Percentiles rank a stretch among this genome's conserved stretches.
phyloP scores from a whole-genome alignment of 495 filamentous ascomycete species.

The Penicillium cinerascens region DNA sequence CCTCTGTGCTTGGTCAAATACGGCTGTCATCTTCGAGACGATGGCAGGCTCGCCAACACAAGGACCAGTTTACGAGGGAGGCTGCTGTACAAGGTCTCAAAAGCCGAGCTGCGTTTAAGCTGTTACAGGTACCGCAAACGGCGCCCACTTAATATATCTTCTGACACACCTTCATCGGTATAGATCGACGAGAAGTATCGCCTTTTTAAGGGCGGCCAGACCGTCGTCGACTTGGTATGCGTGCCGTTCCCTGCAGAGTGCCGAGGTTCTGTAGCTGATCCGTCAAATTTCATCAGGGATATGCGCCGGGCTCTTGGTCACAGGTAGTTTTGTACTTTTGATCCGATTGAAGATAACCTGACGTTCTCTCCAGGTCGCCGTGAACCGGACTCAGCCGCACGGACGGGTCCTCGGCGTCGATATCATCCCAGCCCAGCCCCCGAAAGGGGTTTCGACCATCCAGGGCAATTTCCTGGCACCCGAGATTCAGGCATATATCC shows the following conservation, averaged over 20 bases:
- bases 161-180: not conserved
- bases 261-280: conserved; percentile 7
- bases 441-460: conserved; percentile 82
- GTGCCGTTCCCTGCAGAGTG: not conserved
- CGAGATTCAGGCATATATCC: conserved; percentile 67
- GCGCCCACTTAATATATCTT: not conserved
- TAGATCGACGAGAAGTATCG: conserved; percentile 78
- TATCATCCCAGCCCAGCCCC: conserved; percentile 86
- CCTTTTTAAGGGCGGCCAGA: conserved; percentile 74
- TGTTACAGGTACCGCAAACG: conserved; percentile 61
- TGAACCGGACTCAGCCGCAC: conserved; percentile 66
- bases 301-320: conserved; percentile 91
- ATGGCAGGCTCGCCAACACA: conserved; percentile 76
- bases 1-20: conserved; percentile 5
- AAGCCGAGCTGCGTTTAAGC: conserved; percentile 88
- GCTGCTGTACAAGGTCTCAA: conserved; percentile 75
- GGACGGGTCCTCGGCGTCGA: conserved; percentile 89
- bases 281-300: conserved; percentile 57
- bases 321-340: conserved; percentile 50
- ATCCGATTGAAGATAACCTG: not conserved
- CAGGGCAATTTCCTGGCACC: conserved; percentile 86
- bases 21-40: conserved; percentile 63
- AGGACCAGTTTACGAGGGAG: conserved; percentile 64
- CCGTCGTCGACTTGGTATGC: conserved; percentile 80
- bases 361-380: conserved; percentile 61